Evolutionary conservation across 2,329 filamentous ascomycete species (phyloP).

Genomic region (Podosphaera aphanis): DNA sequence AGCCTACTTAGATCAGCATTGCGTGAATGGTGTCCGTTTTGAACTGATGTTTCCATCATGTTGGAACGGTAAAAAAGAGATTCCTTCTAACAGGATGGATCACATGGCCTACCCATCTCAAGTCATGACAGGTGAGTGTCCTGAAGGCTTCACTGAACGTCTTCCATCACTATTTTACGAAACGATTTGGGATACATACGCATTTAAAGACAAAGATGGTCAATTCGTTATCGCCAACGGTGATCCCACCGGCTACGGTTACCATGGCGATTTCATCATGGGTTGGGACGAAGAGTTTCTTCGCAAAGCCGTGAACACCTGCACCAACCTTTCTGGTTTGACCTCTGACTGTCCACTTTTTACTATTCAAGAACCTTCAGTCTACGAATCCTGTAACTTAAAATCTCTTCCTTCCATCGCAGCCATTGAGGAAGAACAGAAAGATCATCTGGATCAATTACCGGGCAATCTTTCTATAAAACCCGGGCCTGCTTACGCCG

Average conservation of each 20-base stretch:
- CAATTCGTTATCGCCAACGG: slow-evolving; percentile 58
- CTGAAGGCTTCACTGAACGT: slow-evolving; percentile 40
- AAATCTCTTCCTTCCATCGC: slow-evolving; percentile 25
- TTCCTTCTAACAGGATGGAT: slow-evolving; percentile 28
- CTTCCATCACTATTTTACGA: slow-evolving; percentile 63
- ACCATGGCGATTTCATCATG: slow-evolving; percentile 60
- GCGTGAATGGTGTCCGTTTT: slow-evolving; percentile 55
- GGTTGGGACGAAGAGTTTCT: slow-evolving; percentile 53
- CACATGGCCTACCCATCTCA: slow-evolving; percentile 60
- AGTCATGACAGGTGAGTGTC: slow-evolving; percentile 57
- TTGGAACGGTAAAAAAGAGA: slow-evolving; percentile 51
- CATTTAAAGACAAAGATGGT: slow-evolving; percentile 37
- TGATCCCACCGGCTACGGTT: slow-evolving; percentile 52
- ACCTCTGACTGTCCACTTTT: slow-evolving; percentile 60
- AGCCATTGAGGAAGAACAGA: slow-evolving; percentile 35
- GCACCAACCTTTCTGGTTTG: slow-evolving; percentile 45
- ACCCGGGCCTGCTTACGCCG: slow-evolving; percentile 20
- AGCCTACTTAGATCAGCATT: slow-evolving; percentile 56
- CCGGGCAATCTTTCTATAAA: slow-evolving; percentile 37
- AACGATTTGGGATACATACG: slow-evolving; percentile 56
- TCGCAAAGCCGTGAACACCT: slow-evolving; percentile 47
- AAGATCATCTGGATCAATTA: slow-evolving; percentile 28
- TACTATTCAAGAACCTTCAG: slow-evolving; percentile 33
- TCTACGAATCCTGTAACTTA: slow-evolving; percentile 37
- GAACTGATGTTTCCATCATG: slow-evolving; percentile 79